phyloP scores from a whole-genome alignment of 1,139 yeast species.

The Nadsonia starkeyi-henricii region DNA sequence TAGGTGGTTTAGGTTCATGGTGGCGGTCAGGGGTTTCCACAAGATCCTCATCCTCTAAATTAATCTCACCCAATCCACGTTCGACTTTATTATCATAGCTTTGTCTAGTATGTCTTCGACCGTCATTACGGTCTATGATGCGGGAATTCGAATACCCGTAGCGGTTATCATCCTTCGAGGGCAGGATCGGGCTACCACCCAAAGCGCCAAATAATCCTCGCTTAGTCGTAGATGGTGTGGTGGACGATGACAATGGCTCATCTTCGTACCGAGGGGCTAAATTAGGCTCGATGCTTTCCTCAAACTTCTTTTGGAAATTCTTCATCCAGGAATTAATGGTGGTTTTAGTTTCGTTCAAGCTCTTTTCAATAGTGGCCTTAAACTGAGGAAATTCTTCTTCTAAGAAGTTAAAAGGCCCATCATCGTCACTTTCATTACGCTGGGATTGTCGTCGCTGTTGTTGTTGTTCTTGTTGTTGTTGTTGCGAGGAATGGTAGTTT shows the following conservation, averaged over 20 bases:
- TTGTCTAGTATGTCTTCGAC: background rate
- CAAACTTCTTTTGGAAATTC: conserved; percentile 48
- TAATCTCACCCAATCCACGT: background rate
- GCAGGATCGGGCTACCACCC: conserved; percentile 13
- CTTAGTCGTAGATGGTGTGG: background rate
- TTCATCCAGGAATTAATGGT: conserved; percentile 74
- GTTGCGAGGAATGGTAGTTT: conserved; percentile 7
- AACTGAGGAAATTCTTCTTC: conserved; percentile 51
- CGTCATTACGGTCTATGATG: background rate
- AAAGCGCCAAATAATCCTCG: conserved; percentile 33
- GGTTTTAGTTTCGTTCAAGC: conserved; percentile 69
- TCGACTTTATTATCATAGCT: background rate
- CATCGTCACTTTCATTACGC: conserved; percentile 18
- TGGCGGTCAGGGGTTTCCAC: background rate
- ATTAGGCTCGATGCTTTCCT: conserved; percentile 4
- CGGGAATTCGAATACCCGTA: background rate
- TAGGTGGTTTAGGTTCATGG: background rate
- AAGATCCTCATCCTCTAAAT: background rate
- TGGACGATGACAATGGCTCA: background rate
- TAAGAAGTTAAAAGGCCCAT: conserved; percentile 30
- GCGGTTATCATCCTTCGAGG: background rate
- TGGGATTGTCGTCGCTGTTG: conserved; percentile 7
- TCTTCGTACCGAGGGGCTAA: background rate
- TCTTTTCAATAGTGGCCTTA: conserved; percentile 56
- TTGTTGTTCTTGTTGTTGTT: conserved; percentile 4